Evolutionary conservation across 1,139 yeast genomes (phyloP).

Genomic region (Blastobotrys indianensis): DNA sequence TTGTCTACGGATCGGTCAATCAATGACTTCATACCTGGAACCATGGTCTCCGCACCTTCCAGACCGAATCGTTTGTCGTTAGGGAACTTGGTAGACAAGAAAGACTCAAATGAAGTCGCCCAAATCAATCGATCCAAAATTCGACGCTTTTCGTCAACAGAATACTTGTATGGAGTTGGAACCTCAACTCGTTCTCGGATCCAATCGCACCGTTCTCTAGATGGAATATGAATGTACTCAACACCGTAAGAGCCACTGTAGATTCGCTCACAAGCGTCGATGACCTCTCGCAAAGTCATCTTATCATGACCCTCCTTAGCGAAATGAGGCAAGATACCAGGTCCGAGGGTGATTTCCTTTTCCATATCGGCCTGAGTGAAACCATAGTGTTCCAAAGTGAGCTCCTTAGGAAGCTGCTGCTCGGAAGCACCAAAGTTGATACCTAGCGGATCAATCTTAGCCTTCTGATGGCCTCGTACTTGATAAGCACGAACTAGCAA

Average conservation of each 20-base stretch:
- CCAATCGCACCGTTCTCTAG: slow-evolving; percentile 96
- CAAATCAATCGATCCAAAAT: slow-evolving; percentile 94
- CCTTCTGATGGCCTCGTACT: slow-evolving; percentile 96
- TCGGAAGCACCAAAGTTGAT: slow-evolving; percentile 66
- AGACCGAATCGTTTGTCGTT: slow-evolving; percentile 97
- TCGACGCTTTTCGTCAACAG: slow-evolving; percentile 89
- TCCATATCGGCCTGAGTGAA: slow-evolving; percentile 82
- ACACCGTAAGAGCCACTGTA: slow-evolving; percentile 90
- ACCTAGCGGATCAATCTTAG: slow-evolving; percentile 89
- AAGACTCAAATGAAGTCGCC: slow-evolving; percentile 90
- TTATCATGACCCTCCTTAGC: slow-evolving; percentile 56
- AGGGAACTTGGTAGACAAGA: slow-evolving; percentile 92
- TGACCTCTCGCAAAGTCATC: slow-evolving; percentile 69
- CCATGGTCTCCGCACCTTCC: slow-evolving; percentile 95
- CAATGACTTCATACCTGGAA: slow-evolving; percentile 94
- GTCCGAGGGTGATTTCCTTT: slow-evolving; percentile 84
- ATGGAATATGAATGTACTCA: slow-evolving; percentile 95
- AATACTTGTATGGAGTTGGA: slow-evolving; percentile 78
- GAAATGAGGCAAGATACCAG: slow-evolving; percentile 94
- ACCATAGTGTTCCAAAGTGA: slow-evolving; percentile 86
- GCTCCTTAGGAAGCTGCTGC: slow-evolving; percentile 68
- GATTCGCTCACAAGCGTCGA: slow-evolving; percentile 70
- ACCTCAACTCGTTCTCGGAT: slow-evolving; percentile 93
- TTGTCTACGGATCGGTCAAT: slow-evolving; percentile 89
- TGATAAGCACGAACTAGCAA: slow-evolving; percentile 96